Evolutionary conservation across 2,329 filamentous ascomycete genomes (phyloP), one percentile per base, ranked within the genome.

Genomic region (Colletotrichum aenigma): DNA sequence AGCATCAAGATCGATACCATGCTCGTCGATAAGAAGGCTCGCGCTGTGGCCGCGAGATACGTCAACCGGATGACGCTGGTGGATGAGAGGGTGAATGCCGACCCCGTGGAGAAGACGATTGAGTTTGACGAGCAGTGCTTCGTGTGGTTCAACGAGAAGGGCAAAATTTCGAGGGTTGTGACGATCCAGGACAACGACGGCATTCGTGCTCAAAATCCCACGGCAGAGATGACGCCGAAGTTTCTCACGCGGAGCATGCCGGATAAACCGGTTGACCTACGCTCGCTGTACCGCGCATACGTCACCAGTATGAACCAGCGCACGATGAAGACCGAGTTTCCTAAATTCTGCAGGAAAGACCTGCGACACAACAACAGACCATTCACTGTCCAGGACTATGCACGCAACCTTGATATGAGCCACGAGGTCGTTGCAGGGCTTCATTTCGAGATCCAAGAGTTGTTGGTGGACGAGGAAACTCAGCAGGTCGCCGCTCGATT

Each of bases 401-500:
- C 78, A 10, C 61, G 64, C 34, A 79, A 83, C 75, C 81, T 85
- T 36, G 78, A 82, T 52, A 77, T 77, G 28, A 80, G 79, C 18
- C 79, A 82, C 48, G 78, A 76, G 3, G 80, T 78, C 3, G 81
- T 85, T 36, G 75, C 80, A 0, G 82, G 81, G 3, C 70, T 85
- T 8, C 34, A 32, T 0, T 80, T 83, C 65, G 74, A 71, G 1
- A 69, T 85, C 34, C 74, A 78, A 55, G 78, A 80, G 15, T 55
- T 84, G 5, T 61, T 85, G 9, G 82, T 79, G 28, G 82, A 85
- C 73, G 80, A 81, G 68, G 70, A 66, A 24, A 67, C 77, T 30
- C 84, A 84, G 78, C 79, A 81, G 64, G 72, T 85, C 3, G 84
- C 83, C 0, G 81, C 79, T 26, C 78, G 82, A 18, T 61, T 86